Evolutionary conservation across 306 rosid species (phyloP), one percentile per base, ranked within the genome.

Genomic region (Delonix regia): DNA sequence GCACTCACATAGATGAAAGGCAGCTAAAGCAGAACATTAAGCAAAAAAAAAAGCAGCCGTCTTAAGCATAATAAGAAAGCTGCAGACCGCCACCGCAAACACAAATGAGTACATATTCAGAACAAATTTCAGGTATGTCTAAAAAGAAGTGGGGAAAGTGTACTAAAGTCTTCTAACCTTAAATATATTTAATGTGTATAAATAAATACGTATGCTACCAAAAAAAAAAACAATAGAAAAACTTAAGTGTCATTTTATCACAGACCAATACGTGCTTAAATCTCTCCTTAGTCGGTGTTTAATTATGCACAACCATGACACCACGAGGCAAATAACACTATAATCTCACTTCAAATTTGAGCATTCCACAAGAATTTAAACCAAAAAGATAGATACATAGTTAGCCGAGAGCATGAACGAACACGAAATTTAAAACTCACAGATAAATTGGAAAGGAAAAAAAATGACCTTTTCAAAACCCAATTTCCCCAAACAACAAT

Each of bases 311-410:
- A 60, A 28, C 16, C 15, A 2, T 36, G 36, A 38, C 18, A 42
- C 4, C 2, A 11, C 13, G 0, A 64, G 36, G 39, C 21, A 11
- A 25, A 41, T 45, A 60, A 69, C 14, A 56, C 22, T 24, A 66
- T 16, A 64, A 22, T n/a, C 24, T 44, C 33, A 18, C 81, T 69
- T 44, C 57, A 22, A 63, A 69, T 38, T 64, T 19, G 49, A 59
- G 39, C 53, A 53, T 33, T 49, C 81, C 38, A 25, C 72, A 38
- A 19, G 22, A 79, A 49, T 56, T 18, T 38, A 70, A 33, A 68
- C 28, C 52, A 12, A 62, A 52, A 70, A n/a, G n/a, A n/a, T n/a
- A 14, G 28, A 57, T 13, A 75, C 16, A 59, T 3, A 65, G 6
- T 12, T 2, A 24, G 34, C 53, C 18, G 11, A 69, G 42, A 47